phyloP scores from a whole-genome alignment of 2,329 filamentous ascomycete genomes.

The Microdochium bolleyi region DNA sequence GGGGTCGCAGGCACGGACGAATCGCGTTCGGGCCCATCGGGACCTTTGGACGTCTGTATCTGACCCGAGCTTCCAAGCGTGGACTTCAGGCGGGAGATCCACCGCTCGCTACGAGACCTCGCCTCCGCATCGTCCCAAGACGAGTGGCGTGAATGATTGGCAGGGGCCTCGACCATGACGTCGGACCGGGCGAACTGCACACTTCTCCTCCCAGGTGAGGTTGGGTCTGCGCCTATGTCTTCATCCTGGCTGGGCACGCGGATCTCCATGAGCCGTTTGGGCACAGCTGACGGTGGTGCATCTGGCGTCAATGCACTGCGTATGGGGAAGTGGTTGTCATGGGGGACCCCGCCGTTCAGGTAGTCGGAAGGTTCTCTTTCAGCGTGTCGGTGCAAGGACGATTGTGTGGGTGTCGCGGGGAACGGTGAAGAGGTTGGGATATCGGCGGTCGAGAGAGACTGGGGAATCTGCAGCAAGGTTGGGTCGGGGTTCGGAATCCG shows the following conservation, averaged over 20 bases:
- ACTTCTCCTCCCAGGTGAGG: slow-evolving; percentile 48
- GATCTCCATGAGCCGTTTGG: slow-evolving; percentile 7
- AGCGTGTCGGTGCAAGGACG: slow-evolving; percentile 8
- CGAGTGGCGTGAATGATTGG: slow-evolving; percentile 49
- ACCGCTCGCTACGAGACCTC: slow-evolving; percentile 53
- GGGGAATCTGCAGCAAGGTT: slow-evolving; percentile 4
- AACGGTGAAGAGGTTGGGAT: slow-evolving; percentile 6
- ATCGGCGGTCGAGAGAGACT: slow-evolving; percentile 10
- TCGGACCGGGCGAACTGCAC: slow-evolving; percentile 67
- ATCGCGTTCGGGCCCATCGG: slow-evolving; percentile 22
- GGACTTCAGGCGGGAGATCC: slow-evolving; percentile 69
- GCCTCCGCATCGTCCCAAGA: slow-evolving; percentile 62
- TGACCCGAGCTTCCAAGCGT: slow-evolving; percentile 54
- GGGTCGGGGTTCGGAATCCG: slow-evolving; percentile 5
- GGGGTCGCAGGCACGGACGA: slow-evolving; percentile 40
- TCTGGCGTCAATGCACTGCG: slow-evolving; percentile 7
- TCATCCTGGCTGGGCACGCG: slow-evolving; percentile 8
- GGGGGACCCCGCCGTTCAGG: slow-evolving; percentile 24
- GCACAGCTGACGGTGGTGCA: slow-evolving; percentile 10
- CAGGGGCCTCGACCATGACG: slow-evolving; percentile 35
- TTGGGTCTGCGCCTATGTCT: slow-evolving; percentile 13
- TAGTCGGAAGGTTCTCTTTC: slow-evolving; percentile 24
- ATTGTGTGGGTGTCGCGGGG: slow-evolving; percentile 2
- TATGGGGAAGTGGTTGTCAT: slow-evolving; percentile 19
- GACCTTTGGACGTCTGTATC: slow-evolving; percentile 36